A percentile compares a stretch with the other conserved stretches of the same genome.
phyloP scores from a whole-genome alignment of 2,329 filamentous ascomycete genomes.

The Arachnopeziza araneosa region DNA sequence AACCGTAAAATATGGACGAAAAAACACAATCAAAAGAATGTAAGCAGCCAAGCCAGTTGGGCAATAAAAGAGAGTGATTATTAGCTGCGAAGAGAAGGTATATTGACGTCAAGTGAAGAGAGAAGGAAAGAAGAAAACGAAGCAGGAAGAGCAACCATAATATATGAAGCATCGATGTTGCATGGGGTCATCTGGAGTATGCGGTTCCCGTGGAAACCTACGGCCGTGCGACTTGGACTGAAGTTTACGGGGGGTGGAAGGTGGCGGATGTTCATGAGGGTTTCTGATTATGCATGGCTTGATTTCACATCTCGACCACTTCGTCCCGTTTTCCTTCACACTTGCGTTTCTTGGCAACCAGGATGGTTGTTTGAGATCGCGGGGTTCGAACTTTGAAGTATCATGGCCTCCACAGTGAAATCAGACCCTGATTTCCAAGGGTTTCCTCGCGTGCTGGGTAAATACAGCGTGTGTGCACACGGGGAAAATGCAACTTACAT shows the following conservation, averaged over 20 bases:
- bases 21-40: slow-evolving; percentile 41
- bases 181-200: slow-evolving; percentile 25
- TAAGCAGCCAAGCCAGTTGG: slow-evolving; percentile 50
- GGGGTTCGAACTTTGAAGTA: slow-evolving; percentile 14
- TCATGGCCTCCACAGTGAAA: slow-evolving; percentile 7
- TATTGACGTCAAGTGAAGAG: slow-evolving; percentile 30
- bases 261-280: slow-evolving; percentile 26
- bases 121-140: slow-evolving; percentile 19
- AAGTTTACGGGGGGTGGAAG: slow-evolving; percentile 19
- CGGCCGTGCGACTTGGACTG: slow-evolving; percentile 24
- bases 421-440: not conserved
- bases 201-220: slow-evolving; percentile 14
- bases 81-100: slow-evolving; percentile 28
- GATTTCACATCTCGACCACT: slow-evolving; percentile 26
- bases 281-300: slow-evolving; percentile 32
- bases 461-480: not conserved
- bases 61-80: slow-evolving; percentile 39
- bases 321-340: slow-evolving; percentile 29
- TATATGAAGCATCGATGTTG: slow-evolving; percentile 26
- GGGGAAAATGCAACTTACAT: not conserved
- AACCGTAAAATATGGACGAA: slow-evolving; percentile 20
- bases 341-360: slow-evolving; percentile 27
- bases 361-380: slow-evolving; percentile 22
- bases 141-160: slow-evolving; percentile 19
- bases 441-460: not conserved